Base-by-base conservation (phyloP, 257 asterid genomes). In the Lycium barbarum region DNA sequence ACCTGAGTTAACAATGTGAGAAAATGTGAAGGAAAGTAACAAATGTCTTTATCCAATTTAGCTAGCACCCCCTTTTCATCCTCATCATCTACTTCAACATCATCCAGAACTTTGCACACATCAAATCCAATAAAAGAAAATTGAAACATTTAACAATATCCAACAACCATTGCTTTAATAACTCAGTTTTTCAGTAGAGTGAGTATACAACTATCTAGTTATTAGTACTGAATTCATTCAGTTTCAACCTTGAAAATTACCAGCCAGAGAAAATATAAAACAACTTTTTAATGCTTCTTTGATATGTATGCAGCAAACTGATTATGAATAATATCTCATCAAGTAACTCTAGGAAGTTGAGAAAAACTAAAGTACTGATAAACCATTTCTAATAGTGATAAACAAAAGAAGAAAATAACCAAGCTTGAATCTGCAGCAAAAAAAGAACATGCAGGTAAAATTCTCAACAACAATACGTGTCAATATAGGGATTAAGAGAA, bases 1-100 rank as follows among this genome's bases (percentile, higher is more conserved):
- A 76, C 78, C 87, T 45, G 62, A 88, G 84, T 63, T 53, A 87
- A 74, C 84, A 82, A 84, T 49, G 11, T 51, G n/a, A 51, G 76
- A 47, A 65, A 66, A 66, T 66, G 55, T 65, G 38, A 79, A 49
- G 54, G 51, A 49, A 59, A 84, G 68, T 12, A 36, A 40, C 18
- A 81, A 40, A 6, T 43, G 22, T 22, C 76, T 80, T 38, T 79
- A 82, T 81, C 87, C 57, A 47, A 80, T 88, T 20, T 80, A 72
- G 45, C 45, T 40, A 40, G 45, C 45, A 40, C 45, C n/a, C 45
- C 80, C 11, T 74, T 74, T 47, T 20, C 40, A 47, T 6, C 59
- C 40, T 73, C 59, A 73, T 72, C 80, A 45, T 18, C 36, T 45
- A 45, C 57, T 57, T 15, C 62, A 57, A 45, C 8, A 6, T 45